Evolutionary conservation across 768 basidiomycete species (phyloP), one percentile per base, ranked within the genome.

Genomic region (Lactifluus subvellereus): DNA sequence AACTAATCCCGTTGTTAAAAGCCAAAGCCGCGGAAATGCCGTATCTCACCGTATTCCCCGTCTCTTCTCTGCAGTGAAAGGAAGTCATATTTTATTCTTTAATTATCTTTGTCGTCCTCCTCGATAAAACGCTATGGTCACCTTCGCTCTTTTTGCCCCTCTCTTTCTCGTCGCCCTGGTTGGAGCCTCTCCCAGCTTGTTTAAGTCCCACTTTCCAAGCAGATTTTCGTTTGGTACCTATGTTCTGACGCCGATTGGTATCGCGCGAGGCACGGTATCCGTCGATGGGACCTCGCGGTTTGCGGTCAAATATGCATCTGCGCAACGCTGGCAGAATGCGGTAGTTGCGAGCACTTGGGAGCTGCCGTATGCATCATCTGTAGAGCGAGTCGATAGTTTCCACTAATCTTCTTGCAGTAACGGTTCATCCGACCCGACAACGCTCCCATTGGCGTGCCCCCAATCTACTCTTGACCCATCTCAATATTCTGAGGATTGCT

Each of bases 401-500:
- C 9, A 32, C 37, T 9, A 35, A 51, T 53, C 27, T 30, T 38
- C 22, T 55, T 33, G 48, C 65, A 88, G 86, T 4, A 80, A 81
- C 65, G 79, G 78, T 16, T 72, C 78, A 37, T 76, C 78, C 6
- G 78, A 88, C 70, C 74, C 77, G 11, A 76, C 84, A 0, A 74
- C 73, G 9, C 75, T 89, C 37, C 91, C 91, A 20, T 77, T 85
- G 4, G 79, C 84, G 8, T 95, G 92, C 71, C 86, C 89, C 9
- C 93, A 94, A 72, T 74, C 75, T 50, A 74, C 68, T 63, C 74
- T 82, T 13, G 76, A 80, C 67, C 65, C 77, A 35, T 81, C 82
- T n/a, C 70, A 73, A 5, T 81, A 75, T 73, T 79, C 72, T 1
- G 93, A 94, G 72, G 89, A 94, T 71, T 96, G 93, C 71, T 77